Conservation (phyloP, 129 eudicot genomes). For the Centaurea solstitialis region DNA sequence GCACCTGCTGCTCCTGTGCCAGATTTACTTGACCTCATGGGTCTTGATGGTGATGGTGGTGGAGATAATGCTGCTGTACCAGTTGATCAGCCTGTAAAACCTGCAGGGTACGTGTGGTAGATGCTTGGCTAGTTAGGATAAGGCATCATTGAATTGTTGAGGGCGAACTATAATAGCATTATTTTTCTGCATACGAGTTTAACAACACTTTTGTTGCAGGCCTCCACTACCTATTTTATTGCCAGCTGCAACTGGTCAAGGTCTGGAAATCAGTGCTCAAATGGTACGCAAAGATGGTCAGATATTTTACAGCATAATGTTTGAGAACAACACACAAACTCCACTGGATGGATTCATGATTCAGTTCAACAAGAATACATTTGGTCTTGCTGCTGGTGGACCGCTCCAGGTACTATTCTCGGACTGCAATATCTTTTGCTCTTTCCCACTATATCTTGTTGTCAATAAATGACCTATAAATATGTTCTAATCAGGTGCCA, state of each 20-base stretch:
- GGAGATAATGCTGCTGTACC: slow-evolving; percentile 48
- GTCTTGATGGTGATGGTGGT: slow-evolving; percentile 40
- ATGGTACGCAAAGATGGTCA: slow-evolving; percentile 81
- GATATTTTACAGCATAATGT: slow-evolving; percentile 76
- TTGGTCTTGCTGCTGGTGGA: slow-evolving; percentile 90
- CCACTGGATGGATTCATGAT: slow-evolving; percentile 92
- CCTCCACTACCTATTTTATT: slow-evolving; percentile 31
- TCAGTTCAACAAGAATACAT: slow-evolving; percentile 94
- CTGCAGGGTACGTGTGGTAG: slow-evolving; percentile 56
- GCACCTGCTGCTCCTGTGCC: slow-evolving; percentile 76
- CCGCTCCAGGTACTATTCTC: slow-evolving; percentile 67
- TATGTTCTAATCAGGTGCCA: slow-evolving; percentile 53
- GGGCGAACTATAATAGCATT: not conserved
- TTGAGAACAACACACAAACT: slow-evolving; percentile 72
- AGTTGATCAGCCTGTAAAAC: slow-evolving; percentile 69
- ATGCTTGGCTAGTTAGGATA: not conserved
- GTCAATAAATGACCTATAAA: not conserved
- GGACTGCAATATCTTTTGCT: not conserved
- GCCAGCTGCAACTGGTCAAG: slow-evolving; percentile 38
- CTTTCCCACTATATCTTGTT: not conserved
- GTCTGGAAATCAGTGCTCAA: slow-evolving; percentile 57
- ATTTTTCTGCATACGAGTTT: not conserved
- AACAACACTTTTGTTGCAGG: slow-evolving; percentile 25
- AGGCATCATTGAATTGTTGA: not conserved
- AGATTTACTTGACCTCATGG: slow-evolving; percentile 85